phyloP scores from a whole-genome alignment of 2,329 filamentous ascomycete genomes.

The Chaetomiaceae sp. region DNA sequence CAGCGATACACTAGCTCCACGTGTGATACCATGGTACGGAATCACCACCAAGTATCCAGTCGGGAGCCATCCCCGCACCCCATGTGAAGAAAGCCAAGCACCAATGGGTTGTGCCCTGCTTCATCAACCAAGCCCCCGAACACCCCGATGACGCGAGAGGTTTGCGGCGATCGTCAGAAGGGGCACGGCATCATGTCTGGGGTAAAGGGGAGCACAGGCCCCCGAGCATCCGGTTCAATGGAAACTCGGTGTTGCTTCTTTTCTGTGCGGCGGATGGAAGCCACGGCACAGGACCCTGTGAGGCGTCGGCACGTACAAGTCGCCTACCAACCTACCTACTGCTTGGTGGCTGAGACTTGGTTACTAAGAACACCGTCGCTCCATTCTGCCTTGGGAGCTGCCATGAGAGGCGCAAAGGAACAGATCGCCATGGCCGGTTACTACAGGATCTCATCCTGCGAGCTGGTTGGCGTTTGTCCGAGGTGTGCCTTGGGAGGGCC shows the following conservation, averaged over 20 bases:
- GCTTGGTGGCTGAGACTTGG: not conserved
- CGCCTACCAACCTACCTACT: too few relatives aligned
- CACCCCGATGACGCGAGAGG: not conserved
- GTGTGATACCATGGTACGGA: too few relatives aligned
- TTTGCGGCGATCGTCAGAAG: constrained; percentile 3
- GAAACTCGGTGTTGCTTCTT: too few relatives aligned
- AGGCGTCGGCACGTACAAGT: too few relatives aligned
- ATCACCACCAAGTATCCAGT: not conserved
- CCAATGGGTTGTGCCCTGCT: not conserved
- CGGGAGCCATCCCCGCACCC: not conserved
- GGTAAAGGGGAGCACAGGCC: constrained; percentile 5
- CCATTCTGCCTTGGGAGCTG: not conserved
- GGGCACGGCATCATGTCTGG: constrained; percentile 3
- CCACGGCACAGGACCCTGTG: too few relatives aligned
- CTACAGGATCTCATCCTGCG: too few relatives aligned
- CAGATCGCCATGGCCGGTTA: too few relatives aligned
- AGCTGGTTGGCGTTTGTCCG: too few relatives aligned
- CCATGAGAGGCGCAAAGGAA: too few relatives aligned
- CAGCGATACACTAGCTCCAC: too few relatives aligned
- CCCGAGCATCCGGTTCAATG: constrained; percentile 5
- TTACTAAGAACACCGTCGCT: not conserved
- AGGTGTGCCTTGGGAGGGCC: too few relatives aligned
- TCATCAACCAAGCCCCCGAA: not conserved
- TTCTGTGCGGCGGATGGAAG: too few relatives aligned
- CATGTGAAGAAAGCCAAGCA: not conserved